Evolutionary conservation across 768 basidiomycete genomes (phyloP).

Genomic region (Leccinum uliginosum): DNA sequence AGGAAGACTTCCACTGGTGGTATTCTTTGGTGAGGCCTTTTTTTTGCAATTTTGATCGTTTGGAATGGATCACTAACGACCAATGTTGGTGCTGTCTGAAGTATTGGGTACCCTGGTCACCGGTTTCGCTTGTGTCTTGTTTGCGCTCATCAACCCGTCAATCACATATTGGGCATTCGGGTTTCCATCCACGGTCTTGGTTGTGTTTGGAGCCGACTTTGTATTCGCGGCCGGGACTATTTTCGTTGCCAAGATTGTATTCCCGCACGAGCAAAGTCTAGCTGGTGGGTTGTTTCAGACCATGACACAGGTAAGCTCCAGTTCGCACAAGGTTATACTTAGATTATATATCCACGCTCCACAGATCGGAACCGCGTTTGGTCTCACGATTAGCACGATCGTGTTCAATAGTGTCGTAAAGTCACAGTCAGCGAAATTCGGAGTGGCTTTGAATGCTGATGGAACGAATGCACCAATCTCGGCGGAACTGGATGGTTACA

Average conservation of each 20-base stretch:
- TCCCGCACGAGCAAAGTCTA: slow-evolving; percentile 69
- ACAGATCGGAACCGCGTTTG: slow-evolving; percentile 65
- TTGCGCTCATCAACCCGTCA: slow-evolving; percentile 58
- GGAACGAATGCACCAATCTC: slow-evolving; percentile 28
- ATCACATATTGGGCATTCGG: slow-evolving; percentile 70
- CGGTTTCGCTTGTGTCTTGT: slow-evolving; percentile 53
- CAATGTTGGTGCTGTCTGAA: slow-evolving; percentile 14
- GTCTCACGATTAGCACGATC: slow-evolving; percentile 68
- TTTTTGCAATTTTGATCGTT: background rate
- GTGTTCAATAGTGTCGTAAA: slow-evolving; percentile 55
- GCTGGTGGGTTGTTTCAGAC: slow-evolving; percentile 77
- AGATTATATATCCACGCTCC: background rate
- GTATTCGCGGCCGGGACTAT: slow-evolving; percentile 70
- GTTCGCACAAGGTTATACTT: background rate
- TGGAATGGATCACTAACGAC: background rate
- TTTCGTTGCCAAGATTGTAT: slow-evolving; percentile 64
- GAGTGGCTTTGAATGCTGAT: slow-evolving; percentile 27
- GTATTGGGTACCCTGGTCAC: slow-evolving; percentile 58
- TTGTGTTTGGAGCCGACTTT: slow-evolving; percentile 76
- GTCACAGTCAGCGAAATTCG: slow-evolving; percentile 28
- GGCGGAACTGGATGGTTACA: slow-evolving; percentile 51
- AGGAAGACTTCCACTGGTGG: slow-evolving; percentile 49
- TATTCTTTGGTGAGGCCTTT: slow-evolving; percentile 47
- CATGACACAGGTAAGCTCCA: slow-evolving; percentile 57
- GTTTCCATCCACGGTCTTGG: slow-evolving; percentile 61